Base-by-base conservation (phyloP, 208 protist species). In the Leishmania major region DNA sequence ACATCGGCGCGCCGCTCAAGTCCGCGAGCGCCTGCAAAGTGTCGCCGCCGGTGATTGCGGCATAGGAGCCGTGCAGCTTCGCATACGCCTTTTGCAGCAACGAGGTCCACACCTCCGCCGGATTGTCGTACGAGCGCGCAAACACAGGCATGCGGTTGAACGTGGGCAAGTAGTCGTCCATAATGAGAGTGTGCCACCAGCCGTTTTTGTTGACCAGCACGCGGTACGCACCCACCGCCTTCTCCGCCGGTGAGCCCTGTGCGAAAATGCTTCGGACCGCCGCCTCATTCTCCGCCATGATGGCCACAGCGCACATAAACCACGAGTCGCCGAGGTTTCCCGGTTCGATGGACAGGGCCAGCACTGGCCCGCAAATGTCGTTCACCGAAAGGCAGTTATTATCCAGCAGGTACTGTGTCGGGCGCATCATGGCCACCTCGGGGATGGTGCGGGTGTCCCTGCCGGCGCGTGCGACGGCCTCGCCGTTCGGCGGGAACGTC, bases 71-170 rank as follows among this genome's bases (percentile, higher is more conserved):
- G 80, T 95, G 82, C 45, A 94, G 47, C 85, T 97, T 97, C 25
- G 94, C 94, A 85, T 98, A 97, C 19, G 92, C 95, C 86, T 98
- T 98, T 77, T 98, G 84, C 37, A 96, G 75, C 49, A 98, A 80
- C 25, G 90, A 85, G 1, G 87, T 73, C 94, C 95, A 98, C 79
- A 96, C 17, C 75, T 96, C 90, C 35, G 84, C 53, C 37, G 85
- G 84, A 49, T 91, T 78, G 57, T 89, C 80, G 17, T 43, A 10
- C 75, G 66, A 81, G 66, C 83, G 80, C 37, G 84, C 89, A 74
- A 90, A 93, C 47, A 84, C 49, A 0, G 89, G 91, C n/a, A 60
- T 53, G 59, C 70, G 45, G 45, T 25, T 69, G 7, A 89, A 35
- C 19, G 89, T 90, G 40, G 92, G 91, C 43, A 96, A 77, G 84